Evolutionary conservation across 2,329 filamentous ascomycete genomes (phyloP), one percentile per base, ranked within the genome.

Genomic region (Parastagonospora nodorum): DNA sequence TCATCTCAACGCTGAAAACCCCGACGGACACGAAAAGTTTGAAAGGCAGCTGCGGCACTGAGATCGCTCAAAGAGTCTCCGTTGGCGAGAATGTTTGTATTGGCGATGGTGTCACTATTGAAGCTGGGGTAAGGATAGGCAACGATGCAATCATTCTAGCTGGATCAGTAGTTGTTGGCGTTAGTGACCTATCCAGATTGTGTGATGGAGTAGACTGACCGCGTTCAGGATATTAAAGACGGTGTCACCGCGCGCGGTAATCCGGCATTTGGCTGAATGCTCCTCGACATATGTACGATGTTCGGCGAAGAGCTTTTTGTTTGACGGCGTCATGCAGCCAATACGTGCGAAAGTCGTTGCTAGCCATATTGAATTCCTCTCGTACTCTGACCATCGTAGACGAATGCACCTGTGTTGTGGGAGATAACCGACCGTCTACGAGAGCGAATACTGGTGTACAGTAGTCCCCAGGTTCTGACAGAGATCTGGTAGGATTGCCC

Each of bases 71-170:
- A 30, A 78, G 82, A 14, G 88, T 97, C 48, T 82, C 80, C 30
- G 93, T 97, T 55, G 90, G 91, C 57, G 85, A 85, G 53, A 85
- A 88, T 60, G 86, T 85, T 62, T 85, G 82, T 71, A 84, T 89
- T 63, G 86, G 85, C 36, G 82, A 82, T 6, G 80, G 81, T 47
- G 84, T 82, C 48, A 84, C 80, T 2, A 87, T 89, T 55, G 76
- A 82, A 62, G 78, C 82, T n/a, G 82, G 81, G 12, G 73, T 80
- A 8, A 78, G 73, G 19, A 82, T 85, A 45, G 80, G 80, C 9
- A 79, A 77, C 45, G 80, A 81, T 27, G 77, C 80, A 32, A 80
- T 79, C 12, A 75, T 85, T 35, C 77, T 77, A 35, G 78, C 82
- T 19, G 82, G 82, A 5, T 80, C 79, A 10, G 77, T 84, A 19